phyloP scores from a whole-genome alignment of 1,284 basidiomycete species.

The Flammula alnicola region DNA sequence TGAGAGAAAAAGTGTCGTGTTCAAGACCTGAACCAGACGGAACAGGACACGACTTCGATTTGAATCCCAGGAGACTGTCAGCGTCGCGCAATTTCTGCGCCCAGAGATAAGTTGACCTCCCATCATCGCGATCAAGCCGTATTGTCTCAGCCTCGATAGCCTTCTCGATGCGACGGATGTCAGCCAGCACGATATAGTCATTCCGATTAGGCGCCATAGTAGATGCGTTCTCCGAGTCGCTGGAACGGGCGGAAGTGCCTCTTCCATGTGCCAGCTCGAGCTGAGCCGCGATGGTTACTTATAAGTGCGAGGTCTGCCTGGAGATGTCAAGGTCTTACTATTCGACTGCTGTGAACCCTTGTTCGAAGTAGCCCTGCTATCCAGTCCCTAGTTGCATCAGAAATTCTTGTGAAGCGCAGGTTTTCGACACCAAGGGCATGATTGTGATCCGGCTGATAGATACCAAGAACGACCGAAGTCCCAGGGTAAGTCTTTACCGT shows the following conservation, averaged over 20 bases:
- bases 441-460: constrained; percentile 5
- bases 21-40: constrained; percentile 2
- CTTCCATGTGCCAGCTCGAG: no score
- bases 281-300: no score
- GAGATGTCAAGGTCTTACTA: constrained; percentile 10
- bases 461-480: constrained; percentile 1
- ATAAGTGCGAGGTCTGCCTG: no score
- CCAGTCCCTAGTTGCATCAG: constrained; percentile 4
- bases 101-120: constrained; percentile 7
- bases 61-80: constrained; percentile 3
- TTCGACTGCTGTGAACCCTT: constrained; percentile 5
- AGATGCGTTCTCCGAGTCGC: no score
- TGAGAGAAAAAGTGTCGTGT: constrained; percentile 2
- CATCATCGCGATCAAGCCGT: constrained; percentile 12
- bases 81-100: neutral
- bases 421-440: constrained; percentile 11
- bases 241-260: no score
- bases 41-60: neutral
- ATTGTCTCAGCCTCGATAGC: constrained; percentile 11
- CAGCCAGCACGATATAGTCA: constrained; percentile 4
- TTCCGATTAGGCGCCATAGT: neutral
- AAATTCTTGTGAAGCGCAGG: constrained; percentile 9
- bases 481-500: constrained; percentile 7
- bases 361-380: constrained; percentile 11
- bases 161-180: constrained; percentile 14